Conservation (phyloP, 805 yeast species). For the Lipomyces spencermartinsiae region DNA sequence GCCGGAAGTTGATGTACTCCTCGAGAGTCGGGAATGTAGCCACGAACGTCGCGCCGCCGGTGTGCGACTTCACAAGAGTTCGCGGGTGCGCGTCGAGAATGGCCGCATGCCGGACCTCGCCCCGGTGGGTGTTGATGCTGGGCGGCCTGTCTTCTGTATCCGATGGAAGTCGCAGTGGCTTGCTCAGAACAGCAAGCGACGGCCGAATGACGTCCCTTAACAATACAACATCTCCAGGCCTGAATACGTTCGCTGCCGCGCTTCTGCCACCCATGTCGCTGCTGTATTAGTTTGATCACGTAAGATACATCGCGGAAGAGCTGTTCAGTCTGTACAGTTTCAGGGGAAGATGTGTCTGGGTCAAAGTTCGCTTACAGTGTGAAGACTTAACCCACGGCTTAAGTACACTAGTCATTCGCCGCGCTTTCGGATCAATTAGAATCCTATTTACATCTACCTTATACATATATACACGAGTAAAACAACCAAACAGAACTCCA, state of each 20-base stretch:
- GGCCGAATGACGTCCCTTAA: slow-evolving; percentile 5
- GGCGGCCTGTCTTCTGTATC: not conserved
- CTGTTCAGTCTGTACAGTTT: too few species aligned
- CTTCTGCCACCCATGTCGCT: not conserved
- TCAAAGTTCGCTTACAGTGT: too few species aligned
- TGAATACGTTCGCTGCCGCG: slow-evolving; percentile 4
- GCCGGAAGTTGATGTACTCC: slow-evolving; percentile 52
- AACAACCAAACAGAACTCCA: not conserved
- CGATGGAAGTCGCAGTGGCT: not conserved
- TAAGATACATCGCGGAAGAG: too few species aligned
- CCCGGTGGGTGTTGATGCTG: not conserved
- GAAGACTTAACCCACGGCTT: too few species aligned
- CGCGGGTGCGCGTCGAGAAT: slow-evolving; percentile 52
- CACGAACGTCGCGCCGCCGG: slow-evolving; percentile 45
- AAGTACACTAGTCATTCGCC: too few species aligned
- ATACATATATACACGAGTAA: not conserved
- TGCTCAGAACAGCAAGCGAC: not conserved
- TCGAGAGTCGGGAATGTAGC: slow-evolving; percentile 54
- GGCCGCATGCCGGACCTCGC: slow-evolving; percentile 45
- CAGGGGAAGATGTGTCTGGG: too few species aligned
- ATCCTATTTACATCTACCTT: not conserved
- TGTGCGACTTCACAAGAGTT: slow-evolving; percentile 43
- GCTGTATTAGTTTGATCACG: not conserved
- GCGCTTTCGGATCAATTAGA: not conserved
- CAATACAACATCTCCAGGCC: slow-evolving; percentile 7